Evolutionary conservation across 2,329 filamentous ascomycete genomes (phyloP).

Genomic region (Phyllosticta ampelicida): DNA sequence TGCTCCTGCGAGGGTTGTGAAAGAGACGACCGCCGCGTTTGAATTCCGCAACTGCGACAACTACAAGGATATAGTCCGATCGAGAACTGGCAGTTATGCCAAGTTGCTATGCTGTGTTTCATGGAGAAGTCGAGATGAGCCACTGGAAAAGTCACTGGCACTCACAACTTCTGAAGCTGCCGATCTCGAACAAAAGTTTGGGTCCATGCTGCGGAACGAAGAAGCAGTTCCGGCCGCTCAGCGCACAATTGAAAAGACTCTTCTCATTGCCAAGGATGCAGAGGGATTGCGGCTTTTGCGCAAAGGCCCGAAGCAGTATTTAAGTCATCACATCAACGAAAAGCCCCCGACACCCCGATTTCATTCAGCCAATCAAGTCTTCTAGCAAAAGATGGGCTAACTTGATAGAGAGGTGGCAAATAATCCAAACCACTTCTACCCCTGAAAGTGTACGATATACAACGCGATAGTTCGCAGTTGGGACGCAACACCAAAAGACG

Average conservation of each 20-base stretch:
- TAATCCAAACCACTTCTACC: slow-evolving; percentile 51
- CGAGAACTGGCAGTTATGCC: not conserved
- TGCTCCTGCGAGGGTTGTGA: not conserved
- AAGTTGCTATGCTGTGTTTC: not conserved
- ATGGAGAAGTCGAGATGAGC: not conserved
- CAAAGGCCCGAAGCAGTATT: slow-evolving; percentile 66
- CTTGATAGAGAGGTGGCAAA: slow-evolving; percentile 53
- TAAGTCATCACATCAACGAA: slow-evolving; percentile 41
- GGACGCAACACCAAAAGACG: not conserved
- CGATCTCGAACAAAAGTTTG: not conserved
- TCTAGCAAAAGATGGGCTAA: slow-evolving; percentile 20
- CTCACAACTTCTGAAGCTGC: not conserved
- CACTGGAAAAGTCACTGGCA: not conserved
- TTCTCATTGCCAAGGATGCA: slow-evolving; percentile 45
- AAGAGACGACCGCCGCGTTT: not conserved
- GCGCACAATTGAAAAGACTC: not conserved
- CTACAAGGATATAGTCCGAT: not conserved
- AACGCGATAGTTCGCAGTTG: not conserved
- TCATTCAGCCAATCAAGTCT: not conserved
- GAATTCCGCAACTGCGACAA: not conserved
- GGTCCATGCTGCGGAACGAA: not conserved
- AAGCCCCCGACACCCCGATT: not conserved
- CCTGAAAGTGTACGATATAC: not conserved
- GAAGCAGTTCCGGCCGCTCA: not conserved
- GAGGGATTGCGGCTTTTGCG: slow-evolving; percentile 45